Evolutionary conservation across 2,329 filamentous ascomycete genomes (phyloP), one percentile per base, ranked within the genome.

Genomic region (Periconia sp.): DNA sequence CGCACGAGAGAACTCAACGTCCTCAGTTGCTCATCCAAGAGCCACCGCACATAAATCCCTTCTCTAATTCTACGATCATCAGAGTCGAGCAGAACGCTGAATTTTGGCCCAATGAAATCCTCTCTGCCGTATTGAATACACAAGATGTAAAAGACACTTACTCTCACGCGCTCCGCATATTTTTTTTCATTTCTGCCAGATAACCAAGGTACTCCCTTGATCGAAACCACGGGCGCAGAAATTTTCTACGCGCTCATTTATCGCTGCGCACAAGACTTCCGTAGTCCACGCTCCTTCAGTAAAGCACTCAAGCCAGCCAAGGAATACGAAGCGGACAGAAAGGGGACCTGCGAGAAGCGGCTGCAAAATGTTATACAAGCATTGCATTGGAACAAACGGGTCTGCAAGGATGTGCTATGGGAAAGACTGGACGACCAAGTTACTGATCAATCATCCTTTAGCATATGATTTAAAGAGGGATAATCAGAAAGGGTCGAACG

Each of bases 341-440:
- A 26, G 9, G 52, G 46, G 11, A 40, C 35, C 3, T 56, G 50
- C 36, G 35, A 45, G 26, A 45, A 46, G 36, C 32, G 52, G 7
- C 18, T 53, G 13, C 3, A 15, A 2, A 53, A 53, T 35, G 36
- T 53, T 2, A 29, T 56, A 2, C 21, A 36, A 25, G 52, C 42
- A 4, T 28, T 56, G 28, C 34, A 11, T 3, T 37, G 43, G 30
- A 53, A 51, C 38, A 56, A 56, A 33, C 45, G 49, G 22, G 50
- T 46, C 19, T 56, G 50, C 25, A 48, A 49, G 24, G 52, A 53
- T 46, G 43, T 56, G 15, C 31, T 53, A 25, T 53, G 48, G 23
- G 52, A 55, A n/a, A 25, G 49, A 55, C 31, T 52, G 43, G 43
- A 55, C 52, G 34, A 48, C 52, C 15, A 29, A 34, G 25, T 23